Evolutionary conservation across 805 yeast genomes (phyloP), one percentile per base, ranked within the genome.

Genomic region (Diddensiella caesifluorescens): DNA sequence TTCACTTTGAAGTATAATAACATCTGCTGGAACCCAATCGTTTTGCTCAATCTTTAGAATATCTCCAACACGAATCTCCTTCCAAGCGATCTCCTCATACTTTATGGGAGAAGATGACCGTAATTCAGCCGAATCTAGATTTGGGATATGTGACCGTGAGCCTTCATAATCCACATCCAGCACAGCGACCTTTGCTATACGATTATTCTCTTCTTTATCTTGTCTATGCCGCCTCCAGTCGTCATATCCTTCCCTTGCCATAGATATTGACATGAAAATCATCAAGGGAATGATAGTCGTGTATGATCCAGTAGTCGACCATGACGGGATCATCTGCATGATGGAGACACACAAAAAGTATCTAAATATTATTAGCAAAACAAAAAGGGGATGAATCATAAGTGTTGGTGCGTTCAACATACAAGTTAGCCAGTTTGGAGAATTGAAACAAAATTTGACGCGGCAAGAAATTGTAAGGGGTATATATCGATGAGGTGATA

Each of bases 231-330:
- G 73, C 56, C 83, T 74, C 72, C 81, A 80, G 64, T 92, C 98
- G 61, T 92, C 98, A 61, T 72, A 89, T 0, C 94, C 98, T 64
- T 92, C 98, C 51, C 97, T 74, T 5, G 82, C 75, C 64, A 90
- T 88, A 0, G 97, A 86, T 21, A 92, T 84, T 5, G 86, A 70
- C 65, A 92, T 85, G 61, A 92, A 92, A 4, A 92, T 74, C 61
- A 80, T 66, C 44, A 92, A 69, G 1, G 98, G 97, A 30, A 89
- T 73, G 53, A 92, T 90, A 1, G 98, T 92, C 3, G 97, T 92
- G 58, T 79, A 87, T 9, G 88, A 83, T 46, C 97, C 98, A 0
- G 98, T 92, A 4, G 98, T 87, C 1, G 96, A 86, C 97, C 96
- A 92, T 2, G 88, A 77, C 0, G 98, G 97, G 36, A 92, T 81